Base-by-base conservation (phyloP, 805 yeast species). In the Blastobotrys mokoenaii region DNA sequence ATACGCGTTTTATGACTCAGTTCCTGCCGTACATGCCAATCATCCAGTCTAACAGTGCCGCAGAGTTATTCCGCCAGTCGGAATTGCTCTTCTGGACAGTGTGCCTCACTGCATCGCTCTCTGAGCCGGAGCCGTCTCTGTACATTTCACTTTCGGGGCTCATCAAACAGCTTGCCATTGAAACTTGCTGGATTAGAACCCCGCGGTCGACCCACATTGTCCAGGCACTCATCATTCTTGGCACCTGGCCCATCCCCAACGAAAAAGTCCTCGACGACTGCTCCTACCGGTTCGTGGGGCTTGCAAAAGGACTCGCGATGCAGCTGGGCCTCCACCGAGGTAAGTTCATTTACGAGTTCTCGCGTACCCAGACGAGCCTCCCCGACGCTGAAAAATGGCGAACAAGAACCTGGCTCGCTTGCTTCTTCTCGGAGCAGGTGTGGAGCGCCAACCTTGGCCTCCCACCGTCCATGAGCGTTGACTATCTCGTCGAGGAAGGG, bases 301-400 rank as follows among this genome's bases (percentile, higher is more conserved):
- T 89, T 38, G 96, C 96, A 1, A 86, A 87, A 53, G 79, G 81
- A 48, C 67, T 89, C 43, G 85, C 94, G 0, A 75, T 83, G 52
- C 97, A 89, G 61, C 66, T 89, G 31, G 97, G 97, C 9, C 69
- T 89, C 49, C 97, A 89, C 63, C 70, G 96, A 52, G 97, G 96
- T 20, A 84, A 84, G 60, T 89, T 89, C 61, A 86, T 89, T 52
- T 79, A 83, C 51, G 97, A 89, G 58, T 89, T 89, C 54, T 82
- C 94, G 5, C 72, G 97, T 57, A 84, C 90, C 27, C 97, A 89
- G 60, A 93, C 84, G 3, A 76, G 85, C 18, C 70, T 88, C 63
- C 90, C 90, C 0, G 87, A 89, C 63, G 90, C 96, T 3, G 96
- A 86, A 54, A 81, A 80, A 58, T 89, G 96, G 97, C 74, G 97